Percentiles rank a stretch among this genome's conserved stretches.
Evolutionary conservation across 495 filamentous ascomycete genomes (phyloP).

Genomic region (Aspergillus ostianus): DNA sequence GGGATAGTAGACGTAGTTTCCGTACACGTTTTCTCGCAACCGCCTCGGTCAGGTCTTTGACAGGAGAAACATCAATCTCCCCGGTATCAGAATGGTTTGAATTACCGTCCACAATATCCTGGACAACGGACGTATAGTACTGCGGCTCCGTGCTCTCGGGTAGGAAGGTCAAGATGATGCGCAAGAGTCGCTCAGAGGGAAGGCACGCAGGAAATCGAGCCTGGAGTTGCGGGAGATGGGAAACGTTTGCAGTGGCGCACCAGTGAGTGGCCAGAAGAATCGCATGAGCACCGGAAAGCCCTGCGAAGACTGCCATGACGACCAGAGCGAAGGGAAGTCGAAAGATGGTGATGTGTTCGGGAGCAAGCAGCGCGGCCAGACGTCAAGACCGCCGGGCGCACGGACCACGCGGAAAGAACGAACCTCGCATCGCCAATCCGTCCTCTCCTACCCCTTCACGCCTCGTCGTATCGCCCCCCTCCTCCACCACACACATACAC

Average conservation of each 20-base stretch:
- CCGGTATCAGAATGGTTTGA: conserved; percentile 25
- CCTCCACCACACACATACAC: conserved; percentile 31
- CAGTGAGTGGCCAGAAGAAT: conserved; percentile 48
- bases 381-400: conserved; percentile 28
- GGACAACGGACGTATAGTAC: conserved; percentile 60
- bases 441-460: conserved; percentile 25
- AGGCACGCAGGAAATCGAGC: conserved; percentile 57
- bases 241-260: conserved; percentile 55
- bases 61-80: conserved; percentile 55
- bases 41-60: conserved; percentile 60
- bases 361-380: conserved; percentile 10
- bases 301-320: conserved; percentile 41
- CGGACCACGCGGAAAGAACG: conserved; percentile 39
- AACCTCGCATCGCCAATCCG: conserved; percentile 32
- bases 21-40: conserved; percentile 68
- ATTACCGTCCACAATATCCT: conserved; percentile 49
- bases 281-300: conserved; percentile 46
- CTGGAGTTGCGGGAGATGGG: conserved; percentile 59
- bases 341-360: conserved; percentile 22
- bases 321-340: conserved; percentile 1
- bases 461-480: conserved; percentile 25
- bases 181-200: conserved; percentile 64
- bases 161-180: conserved; percentile 81
- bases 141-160: conserved; percentile 71
- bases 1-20: conserved; percentile 65